These are phyloP conservation scores for Macadamia integrifolia DNA, from an alignment of 164 flowering plant genomes.

Conservation along the genomic window DNA sequence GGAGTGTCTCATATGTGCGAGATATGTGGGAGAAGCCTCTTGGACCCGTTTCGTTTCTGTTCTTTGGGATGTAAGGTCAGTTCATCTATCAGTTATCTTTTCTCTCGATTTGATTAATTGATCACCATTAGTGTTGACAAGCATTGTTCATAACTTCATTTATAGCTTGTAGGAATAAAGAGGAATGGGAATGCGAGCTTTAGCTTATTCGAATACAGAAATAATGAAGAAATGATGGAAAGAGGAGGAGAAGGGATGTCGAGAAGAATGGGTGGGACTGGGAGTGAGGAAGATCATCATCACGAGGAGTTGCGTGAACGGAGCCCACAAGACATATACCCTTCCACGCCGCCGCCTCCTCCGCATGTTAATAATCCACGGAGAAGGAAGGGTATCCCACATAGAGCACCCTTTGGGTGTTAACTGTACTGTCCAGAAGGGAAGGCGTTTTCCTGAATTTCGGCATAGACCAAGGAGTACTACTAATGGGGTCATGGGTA, in stretches of 20 bases:
- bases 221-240: constrained; percentile 28
- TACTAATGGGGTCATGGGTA: background rate
- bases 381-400: constrained; percentile 90
- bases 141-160: background rate
- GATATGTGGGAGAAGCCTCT: constrained; percentile 70
- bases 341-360: constrained; percentile 61
- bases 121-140: constrained; percentile 6
- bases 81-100: background rate
- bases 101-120: background rate
- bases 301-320: constrained; percentile 45
- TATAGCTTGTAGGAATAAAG: constrained; percentile 69
- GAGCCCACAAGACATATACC: constrained; percentile 48
- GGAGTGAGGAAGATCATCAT: constrained; percentile 25
- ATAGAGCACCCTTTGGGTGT: constrained; percentile 76
- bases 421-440: constrained; percentile 7
- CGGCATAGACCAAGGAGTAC: too few species aligned
- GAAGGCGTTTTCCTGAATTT: background rate
- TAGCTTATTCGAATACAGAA: constrained; percentile 27
- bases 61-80: constrained; percentile 93
- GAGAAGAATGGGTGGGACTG: constrained; percentile 5
- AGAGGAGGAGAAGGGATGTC: constrained; percentile 41
- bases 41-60: constrained; percentile 83
- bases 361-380: constrained; percentile 32
- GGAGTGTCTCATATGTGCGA: constrained; percentile 73
- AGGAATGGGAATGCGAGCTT: constrained; percentile 69